Percentiles rank a stretch among this genome's conserved stretches.
These are phyloP conservation scores for Terana coerulea DNA, from an alignment of 768 basidiomycete genomes.

Conservation along the genomic window DNA sequence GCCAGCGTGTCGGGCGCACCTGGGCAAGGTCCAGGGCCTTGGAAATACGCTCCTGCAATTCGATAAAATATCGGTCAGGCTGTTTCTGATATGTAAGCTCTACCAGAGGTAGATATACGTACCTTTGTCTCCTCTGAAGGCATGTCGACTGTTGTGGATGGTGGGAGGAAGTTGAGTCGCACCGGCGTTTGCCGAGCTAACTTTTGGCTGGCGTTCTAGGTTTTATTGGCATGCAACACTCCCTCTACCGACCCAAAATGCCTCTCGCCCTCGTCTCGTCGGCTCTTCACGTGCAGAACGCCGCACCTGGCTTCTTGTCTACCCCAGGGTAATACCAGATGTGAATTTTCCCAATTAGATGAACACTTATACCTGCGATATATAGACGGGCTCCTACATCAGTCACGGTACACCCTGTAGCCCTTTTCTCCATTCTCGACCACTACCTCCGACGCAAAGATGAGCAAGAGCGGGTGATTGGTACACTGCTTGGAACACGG, in stretches of 20 bases:
- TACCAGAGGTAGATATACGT: no score
- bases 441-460: slow-evolving; percentile 90
- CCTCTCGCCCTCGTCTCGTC: slow-evolving; percentile 43
- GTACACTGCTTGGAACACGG: slow-evolving; percentile 87
- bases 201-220: slow-evolving; percentile 23
- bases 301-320: slow-evolving; percentile 26
- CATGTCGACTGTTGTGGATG: slow-evolving; percentile 41
- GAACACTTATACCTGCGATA: neutral
- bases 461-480: slow-evolving; percentile 85
- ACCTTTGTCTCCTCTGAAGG: slow-evolving; percentile 93
- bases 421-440: slow-evolving; percentile 92
- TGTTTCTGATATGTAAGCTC: no score
- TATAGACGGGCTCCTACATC: slow-evolving; percentile 64
- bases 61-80: neutral
- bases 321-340: slow-evolving; percentile 33
- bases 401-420: slow-evolving; percentile 87
- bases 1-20: slow-evolving; percentile 42
- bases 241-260: slow-evolving; percentile 33
- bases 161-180: slow-evolving; percentile 32
- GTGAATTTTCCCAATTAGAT: neutral
- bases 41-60: slow-evolving; percentile 69
- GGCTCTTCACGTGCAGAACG: slow-evolving; percentile 39
- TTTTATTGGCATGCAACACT: slow-evolving; percentile 18
- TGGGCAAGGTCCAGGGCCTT: slow-evolving; percentile 79
- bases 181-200: slow-evolving; percentile 27